Evolutionary conservation across 257 asterid species (phyloP).

Genomic region (Nicotiana attenuata): DNA sequence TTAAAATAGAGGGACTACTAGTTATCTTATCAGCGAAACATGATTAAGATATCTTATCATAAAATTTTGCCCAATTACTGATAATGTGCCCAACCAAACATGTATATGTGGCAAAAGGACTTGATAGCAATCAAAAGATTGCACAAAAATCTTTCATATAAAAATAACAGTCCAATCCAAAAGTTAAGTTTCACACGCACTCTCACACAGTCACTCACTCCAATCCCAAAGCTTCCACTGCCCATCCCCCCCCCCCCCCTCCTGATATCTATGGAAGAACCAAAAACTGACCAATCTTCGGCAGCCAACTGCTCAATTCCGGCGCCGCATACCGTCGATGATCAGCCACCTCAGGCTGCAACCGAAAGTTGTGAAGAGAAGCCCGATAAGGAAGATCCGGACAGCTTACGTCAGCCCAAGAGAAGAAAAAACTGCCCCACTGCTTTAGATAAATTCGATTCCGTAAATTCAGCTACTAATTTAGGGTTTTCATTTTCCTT

Average conservation of each 20-base stretch:
- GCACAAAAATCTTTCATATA: no score
- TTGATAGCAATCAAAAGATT: no score
- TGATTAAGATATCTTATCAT: no score
- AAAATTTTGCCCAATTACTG: no score
- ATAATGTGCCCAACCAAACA: no score
- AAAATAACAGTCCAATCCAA: no score
- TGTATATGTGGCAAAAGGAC: no score
- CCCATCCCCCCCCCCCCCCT: not conserved
- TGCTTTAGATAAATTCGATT: conserved; percentile 16
- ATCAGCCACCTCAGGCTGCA: not conserved
- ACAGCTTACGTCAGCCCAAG: conserved; percentile 13
- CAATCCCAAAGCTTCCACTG: no score
- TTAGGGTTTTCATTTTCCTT: conserved; percentile 24
- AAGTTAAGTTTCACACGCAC: no score
- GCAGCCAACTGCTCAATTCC: not conserved
- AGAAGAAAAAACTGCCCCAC: conserved; percentile 22
- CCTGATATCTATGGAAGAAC: not conserved
- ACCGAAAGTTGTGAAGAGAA: not conserved
- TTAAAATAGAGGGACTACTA: no score
- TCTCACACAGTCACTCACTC: no score
- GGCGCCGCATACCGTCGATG: not conserved
- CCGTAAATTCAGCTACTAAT: conserved; percentile 8
- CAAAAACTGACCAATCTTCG: not conserved
- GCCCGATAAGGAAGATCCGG: conserved; percentile 9
- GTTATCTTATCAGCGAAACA: no score